phyloP scores from a whole-genome alignment of 2,329 filamentous ascomycete species.

The Alternaria gansuensis region DNA sequence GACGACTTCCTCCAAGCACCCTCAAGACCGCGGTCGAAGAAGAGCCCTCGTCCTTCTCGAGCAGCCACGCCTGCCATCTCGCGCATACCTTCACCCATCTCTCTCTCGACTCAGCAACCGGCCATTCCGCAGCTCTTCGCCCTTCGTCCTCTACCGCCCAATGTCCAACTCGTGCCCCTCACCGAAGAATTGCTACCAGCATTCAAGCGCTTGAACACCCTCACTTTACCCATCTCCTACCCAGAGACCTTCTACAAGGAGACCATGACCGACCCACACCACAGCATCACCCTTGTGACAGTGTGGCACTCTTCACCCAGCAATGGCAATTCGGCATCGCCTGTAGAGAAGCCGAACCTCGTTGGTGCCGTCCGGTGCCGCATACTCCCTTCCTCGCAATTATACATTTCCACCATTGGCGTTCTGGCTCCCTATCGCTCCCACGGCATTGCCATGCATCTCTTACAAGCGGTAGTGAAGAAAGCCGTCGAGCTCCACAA shows the following conservation, averaged over 20 bases:
- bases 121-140: constrained; percentile 33
- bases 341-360: constrained; percentile 47
- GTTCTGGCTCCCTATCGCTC: constrained; percentile 68
- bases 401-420: constrained; percentile 70
- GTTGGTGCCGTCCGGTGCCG: constrained; percentile 60
- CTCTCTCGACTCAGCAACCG: constrained; percentile 18
- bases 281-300: constrained; percentile 67
- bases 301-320: constrained; percentile 58
- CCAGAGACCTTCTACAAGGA: constrained; percentile 68
- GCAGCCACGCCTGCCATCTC: constrained; percentile 30
- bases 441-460: constrained; percentile 65
- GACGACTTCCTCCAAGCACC: constrained; percentile 40
- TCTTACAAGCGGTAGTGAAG: constrained; percentile 59
- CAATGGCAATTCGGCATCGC: background rate
- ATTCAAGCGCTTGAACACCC: constrained; percentile 65
- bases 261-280: constrained; percentile 63
- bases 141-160: constrained; percentile 54
- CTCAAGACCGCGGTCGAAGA: constrained; percentile 36
- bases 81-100: constrained; percentile 29
- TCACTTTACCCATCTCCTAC: constrained; percentile 69
- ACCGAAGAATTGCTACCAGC: constrained; percentile 63
- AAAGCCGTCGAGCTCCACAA: constrained; percentile 62
- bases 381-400: constrained; percentile 52
- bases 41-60: constrained; percentile 36
- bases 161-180: constrained; percentile 63